These are phyloP conservation scores for Penicillium paneum DNA, from an alignment of 2,329 filamentous ascomycete species.

Conservation along the genomic window DNA sequence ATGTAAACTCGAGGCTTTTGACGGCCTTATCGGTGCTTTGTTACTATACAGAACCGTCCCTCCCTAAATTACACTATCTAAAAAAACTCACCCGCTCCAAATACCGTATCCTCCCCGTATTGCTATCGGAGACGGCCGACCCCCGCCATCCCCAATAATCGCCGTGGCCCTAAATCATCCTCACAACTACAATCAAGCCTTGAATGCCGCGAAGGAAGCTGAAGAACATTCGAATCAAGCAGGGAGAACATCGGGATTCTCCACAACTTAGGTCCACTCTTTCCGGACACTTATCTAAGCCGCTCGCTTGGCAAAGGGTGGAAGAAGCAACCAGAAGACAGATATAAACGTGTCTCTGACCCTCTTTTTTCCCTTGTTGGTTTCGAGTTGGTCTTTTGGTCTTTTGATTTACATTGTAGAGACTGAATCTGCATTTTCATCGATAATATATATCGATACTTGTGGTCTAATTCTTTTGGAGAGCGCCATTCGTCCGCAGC, in stretches of 20 bases:
- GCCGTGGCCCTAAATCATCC: not conserved
- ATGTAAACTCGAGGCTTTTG: not conserved
- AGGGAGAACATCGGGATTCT: constrained; percentile 6
- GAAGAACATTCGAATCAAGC: constrained; percentile 6
- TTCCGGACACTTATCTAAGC: not conserved
- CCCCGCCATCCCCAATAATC: constrained; percentile 6
- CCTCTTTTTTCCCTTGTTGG: not conserved
- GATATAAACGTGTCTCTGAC: not conserved
- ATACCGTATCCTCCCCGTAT: not conserved
- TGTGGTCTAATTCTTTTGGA: not conserved
- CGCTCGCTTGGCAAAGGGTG: not conserved
- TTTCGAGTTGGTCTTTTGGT: not conserved
- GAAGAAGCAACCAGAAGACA: not conserved
- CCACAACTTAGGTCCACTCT: not conserved
- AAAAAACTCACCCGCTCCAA: not conserved
- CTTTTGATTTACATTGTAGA: not conserved
- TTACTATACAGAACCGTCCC: constrained; percentile 4
- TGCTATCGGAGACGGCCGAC: constrained; percentile 28
- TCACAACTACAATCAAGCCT: not conserved
- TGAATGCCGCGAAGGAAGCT: not conserved
- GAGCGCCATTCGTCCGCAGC: not conserved
- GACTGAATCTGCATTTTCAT: not conserved
- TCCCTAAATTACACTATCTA: not conserved
- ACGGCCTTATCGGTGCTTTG: constrained; percentile 6
- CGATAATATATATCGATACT: not conserved